phyloP scores from a whole-genome alignment of 2,329 filamentous ascomycete genomes.

The Arthrobotrys iridis region DNA sequence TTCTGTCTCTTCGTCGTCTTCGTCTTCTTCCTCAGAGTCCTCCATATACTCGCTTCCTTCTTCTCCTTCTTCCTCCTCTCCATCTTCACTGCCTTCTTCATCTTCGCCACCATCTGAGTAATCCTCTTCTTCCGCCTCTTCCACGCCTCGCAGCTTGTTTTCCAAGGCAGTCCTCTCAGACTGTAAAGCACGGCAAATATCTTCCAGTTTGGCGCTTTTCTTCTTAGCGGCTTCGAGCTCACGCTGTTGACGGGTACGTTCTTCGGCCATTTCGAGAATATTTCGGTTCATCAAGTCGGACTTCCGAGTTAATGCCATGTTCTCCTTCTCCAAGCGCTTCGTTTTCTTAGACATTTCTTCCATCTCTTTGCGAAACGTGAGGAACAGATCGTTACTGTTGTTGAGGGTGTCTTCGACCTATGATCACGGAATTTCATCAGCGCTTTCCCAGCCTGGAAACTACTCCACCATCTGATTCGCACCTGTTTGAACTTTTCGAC shows the following conservation, averaged over 20 bases:
- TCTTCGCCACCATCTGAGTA: conserved; percentile 66
- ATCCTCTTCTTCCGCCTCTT: conserved; percentile 69
- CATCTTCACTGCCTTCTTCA: conserved; percentile 69
- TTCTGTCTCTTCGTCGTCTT: conserved; percentile 71
- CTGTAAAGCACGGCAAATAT: conserved; percentile 95
- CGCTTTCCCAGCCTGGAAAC: background rate
- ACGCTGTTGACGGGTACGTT: conserved; percentile 78
- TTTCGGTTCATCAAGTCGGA: conserved; percentile 93
- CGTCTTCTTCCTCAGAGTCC: conserved; percentile 73
- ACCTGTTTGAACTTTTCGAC: conserved; percentile 99
- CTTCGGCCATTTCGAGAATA: conserved; percentile 96
- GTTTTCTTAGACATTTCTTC: conserved; percentile 99
- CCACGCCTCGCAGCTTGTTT: conserved; percentile 69
- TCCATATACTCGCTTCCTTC: conserved; percentile 60
- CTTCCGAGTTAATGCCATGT: conserved; percentile 87
- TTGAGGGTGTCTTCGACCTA: conserved; percentile 98
- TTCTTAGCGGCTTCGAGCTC: conserved; percentile 81
- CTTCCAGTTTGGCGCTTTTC: conserved; percentile 90
- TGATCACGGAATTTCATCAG: conserved; percentile 51
- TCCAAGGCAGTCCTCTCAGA: conserved; percentile 84
- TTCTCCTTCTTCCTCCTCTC: conserved; percentile 65
- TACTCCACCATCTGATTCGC: conserved; percentile 60
- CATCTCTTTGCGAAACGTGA: conserved; percentile 98
- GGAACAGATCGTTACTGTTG: conserved; percentile 96
- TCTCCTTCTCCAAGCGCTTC: conserved; percentile 95